A percentile compares a stretch with the other conserved stretches of the same genome.
These are phyloP conservation scores for Zanthoxylum bungeanum DNA, from an alignment of 345 rosid species.

Conservation along the genomic window DNA sequence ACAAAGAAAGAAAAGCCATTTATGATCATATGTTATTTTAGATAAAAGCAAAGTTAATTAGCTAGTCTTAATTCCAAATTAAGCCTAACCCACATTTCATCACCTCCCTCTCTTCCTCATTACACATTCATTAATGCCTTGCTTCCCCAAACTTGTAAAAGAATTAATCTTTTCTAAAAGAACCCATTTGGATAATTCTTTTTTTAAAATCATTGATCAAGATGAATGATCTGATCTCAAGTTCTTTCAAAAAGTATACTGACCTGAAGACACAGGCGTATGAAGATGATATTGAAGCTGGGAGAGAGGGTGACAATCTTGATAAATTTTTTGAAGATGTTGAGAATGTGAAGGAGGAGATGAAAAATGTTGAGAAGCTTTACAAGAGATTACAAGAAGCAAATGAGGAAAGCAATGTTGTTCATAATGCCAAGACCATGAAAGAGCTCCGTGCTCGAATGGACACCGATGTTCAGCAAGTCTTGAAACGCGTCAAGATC, in stretches of 20 bases:
- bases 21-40: no score
- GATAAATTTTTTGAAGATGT: slow-evolving; percentile 79
- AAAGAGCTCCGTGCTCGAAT: slow-evolving; percentile 54
- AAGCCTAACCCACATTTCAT: no score
- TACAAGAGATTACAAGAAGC: slow-evolving; percentile 68
- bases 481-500: slow-evolving; percentile 58
- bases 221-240: slow-evolving; percentile 85
- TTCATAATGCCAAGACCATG: slow-evolving; percentile 59
- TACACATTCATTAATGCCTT: no score
- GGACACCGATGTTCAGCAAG: slow-evolving; percentile 63
- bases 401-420: slow-evolving; percentile 65
- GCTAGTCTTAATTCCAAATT: no score
- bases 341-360: slow-evolving; percentile 70
- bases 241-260: slow-evolving; percentile 71
- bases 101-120: no score
- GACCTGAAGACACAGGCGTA: slow-evolving; percentile 58
- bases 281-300: slow-evolving; percentile 63
- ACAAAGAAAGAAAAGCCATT: no score
- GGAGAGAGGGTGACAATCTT: slow-evolving; percentile 56
- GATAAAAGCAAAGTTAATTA: no score
- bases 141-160: no score
- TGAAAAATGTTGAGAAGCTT: slow-evolving; percentile 50
- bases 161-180: no score
- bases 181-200: no score
- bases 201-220: no score